A percentile compares a stretch with the other conserved stretches of the same genome.
Conservation (phyloP, 352 stramenopile species). For the Globisporangium cystogenes region DNA sequence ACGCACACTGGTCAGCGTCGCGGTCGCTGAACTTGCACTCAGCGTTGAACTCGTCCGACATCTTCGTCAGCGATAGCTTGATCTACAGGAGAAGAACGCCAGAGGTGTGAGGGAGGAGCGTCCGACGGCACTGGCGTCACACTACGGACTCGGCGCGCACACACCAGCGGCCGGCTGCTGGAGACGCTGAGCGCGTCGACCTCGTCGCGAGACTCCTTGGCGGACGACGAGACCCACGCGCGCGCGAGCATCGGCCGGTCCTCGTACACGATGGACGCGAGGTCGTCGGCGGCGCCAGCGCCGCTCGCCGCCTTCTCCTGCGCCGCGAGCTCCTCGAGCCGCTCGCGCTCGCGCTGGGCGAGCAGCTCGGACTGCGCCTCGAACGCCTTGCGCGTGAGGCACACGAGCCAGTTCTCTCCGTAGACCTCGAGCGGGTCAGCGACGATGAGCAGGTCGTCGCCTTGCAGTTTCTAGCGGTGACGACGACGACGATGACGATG, state of each 20-base stretch:
- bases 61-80: constrained; percentile 72
- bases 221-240: constrained; percentile 44
- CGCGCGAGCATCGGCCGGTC: constrained; percentile 60
- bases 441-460: constrained; percentile 70
- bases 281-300: constrained; percentile 32
- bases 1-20: constrained; percentile 65
- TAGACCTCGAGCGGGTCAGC: constrained; percentile 71
- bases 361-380: constrained; percentile 67
- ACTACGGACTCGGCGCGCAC: too few species aligned
- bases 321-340: constrained; percentile 30
- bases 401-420: constrained; percentile 84
- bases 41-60: constrained; percentile 76
- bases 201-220: constrained; percentile 57
- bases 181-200: constrained; percentile 56
- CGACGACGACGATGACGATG: too few species aligned
- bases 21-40: constrained; percentile 85
- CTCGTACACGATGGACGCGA: constrained; percentile 65
- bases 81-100: constrained; percentile 34
- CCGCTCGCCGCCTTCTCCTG: constrained; percentile 24
- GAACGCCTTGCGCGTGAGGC: constrained; percentile 56
- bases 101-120: too few species aligned
- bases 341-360: constrained; percentile 37
- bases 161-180: constrained; percentile 36
- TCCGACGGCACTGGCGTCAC: too few species aligned
- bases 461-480: constrained; percentile 42